A percentile compares a stretch with the other conserved stretches of the same genome.
Evolutionary conservation across 352 stramenopile genomes (phyloP).

Genomic region (Phytopythium mirpurense): DNA sequence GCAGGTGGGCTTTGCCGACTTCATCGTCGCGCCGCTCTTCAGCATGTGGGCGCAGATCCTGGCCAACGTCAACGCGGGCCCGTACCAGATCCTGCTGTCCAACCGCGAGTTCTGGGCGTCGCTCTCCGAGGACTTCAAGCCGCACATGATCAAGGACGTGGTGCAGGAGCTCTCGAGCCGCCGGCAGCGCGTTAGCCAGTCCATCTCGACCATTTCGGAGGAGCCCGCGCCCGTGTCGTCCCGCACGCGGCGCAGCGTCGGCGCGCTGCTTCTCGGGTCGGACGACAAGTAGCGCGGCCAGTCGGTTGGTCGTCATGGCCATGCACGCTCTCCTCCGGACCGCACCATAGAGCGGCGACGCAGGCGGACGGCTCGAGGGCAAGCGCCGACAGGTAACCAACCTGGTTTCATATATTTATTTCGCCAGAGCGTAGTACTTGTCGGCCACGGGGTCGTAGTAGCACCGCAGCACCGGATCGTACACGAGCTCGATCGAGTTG

Average conservation of each 20-base stretch:
- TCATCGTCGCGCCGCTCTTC: conserved; percentile 88
- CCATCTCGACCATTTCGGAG: conserved; percentile 24
- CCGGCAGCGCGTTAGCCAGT: conserved; percentile 17
- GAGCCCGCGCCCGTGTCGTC: conserved; percentile 20
- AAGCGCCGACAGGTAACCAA: not conserved
- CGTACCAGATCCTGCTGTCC: conserved; percentile 60
- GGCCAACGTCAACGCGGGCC: conserved; percentile 50
- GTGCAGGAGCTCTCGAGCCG: conserved; percentile 43
- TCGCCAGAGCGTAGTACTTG: conserved; percentile 81
- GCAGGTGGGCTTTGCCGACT: conserved; percentile 94
- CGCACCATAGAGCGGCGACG: not conserved
- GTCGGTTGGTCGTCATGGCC: no score
- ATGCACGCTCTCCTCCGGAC: no score
- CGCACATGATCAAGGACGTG: conserved; percentile 78
- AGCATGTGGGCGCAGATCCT: conserved; percentile 84
- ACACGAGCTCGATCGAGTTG: conserved; percentile 68
- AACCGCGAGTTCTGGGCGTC: conserved; percentile 85
- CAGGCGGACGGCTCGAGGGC: not conserved
- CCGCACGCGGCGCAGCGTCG: conserved; percentile 32
- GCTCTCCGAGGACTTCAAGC: conserved; percentile 80
- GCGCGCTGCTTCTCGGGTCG: conserved; percentile 38
- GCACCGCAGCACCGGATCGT: conserved; percentile 77
- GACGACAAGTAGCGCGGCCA: conserved; percentile 20
- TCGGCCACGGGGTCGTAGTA: conserved; percentile 79
- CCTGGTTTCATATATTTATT: conserved; percentile 32